Evolutionary conservation across 1,284 basidiomycete species (phyloP), one percentile per base, ranked within the genome.

Genomic region (Polyporus tsugae): DNA sequence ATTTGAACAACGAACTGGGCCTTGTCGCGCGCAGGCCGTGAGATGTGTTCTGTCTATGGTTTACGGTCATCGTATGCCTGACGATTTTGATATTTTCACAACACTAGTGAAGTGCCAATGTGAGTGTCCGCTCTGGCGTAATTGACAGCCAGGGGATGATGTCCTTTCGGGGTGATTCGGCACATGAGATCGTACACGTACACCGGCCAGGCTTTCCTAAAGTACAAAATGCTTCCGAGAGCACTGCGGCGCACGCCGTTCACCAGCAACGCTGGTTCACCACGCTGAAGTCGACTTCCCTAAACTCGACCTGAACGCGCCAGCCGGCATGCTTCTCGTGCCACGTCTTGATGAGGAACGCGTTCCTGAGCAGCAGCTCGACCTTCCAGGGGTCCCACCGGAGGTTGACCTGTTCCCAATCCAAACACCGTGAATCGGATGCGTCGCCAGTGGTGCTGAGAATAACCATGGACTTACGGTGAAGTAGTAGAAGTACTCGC

Each of bases 301-400:
- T 29, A 13, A 52, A 52, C 10, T 52, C 22, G 11, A 52, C 46
- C 22, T 52, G 4, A 22, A 52, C 46, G 25, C 25, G 9, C 46
- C 46, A 52, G n/a, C 46, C 46, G 3, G 11, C 9, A 5, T 5
- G 22, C 4, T 22, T 9, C 10, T 11, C 13, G 46, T 52, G 46
- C 46, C 46, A 52, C 46, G 22, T 52, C 46, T 52, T 52, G 46
- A 52, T 11, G 46, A 52, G 46, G 46, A 52, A 52, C 9, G 46
- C 46, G 11, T 52, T 52, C 46, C 22, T 25, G 46, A 52, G 46
- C 10, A 25, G 11, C 7, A 52, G 46, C 46, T 52, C 22, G 46
- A 25, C 46, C 46, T 29, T 25, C 22, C 3, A 10, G 22, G 46
- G 46, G 13, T 52, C 46, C 46, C 46, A 25, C 11, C n/a, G 6